Conservation (phyloP, 768 basidiomycete species). For the Russula compacta region DNA sequence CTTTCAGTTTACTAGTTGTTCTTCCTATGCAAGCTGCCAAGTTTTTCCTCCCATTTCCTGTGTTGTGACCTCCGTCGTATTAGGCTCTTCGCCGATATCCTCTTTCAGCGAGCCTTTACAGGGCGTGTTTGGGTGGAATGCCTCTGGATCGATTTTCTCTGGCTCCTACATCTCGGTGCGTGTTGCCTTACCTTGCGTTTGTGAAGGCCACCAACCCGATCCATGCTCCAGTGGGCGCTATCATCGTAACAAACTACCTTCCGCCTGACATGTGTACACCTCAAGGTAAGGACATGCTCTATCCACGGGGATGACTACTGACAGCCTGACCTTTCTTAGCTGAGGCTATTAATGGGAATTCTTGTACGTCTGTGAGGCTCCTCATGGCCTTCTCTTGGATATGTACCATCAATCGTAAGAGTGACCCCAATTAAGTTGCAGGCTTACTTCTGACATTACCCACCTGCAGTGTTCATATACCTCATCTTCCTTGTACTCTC, state of each 20-base stretch:
- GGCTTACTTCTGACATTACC: not conserved
- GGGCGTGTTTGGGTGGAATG: slow-evolving; percentile 18
- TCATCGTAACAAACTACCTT: slow-evolving; percentile 8
- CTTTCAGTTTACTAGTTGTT: slow-evolving; percentile 17
- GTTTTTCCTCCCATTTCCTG: not conserved
- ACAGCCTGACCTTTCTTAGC: not conserved
- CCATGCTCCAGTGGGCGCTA: slow-evolving; percentile 7
- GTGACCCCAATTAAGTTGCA: not conserved
- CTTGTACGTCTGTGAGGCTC: slow-evolving; percentile 15
- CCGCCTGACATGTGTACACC: slow-evolving; percentile 13
- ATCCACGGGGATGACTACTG: not conserved
- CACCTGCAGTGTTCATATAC: slow-evolving; percentile 10
- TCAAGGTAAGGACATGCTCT: slow-evolving; percentile 2
- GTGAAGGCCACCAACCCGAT: not conserved
- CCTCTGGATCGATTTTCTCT: slow-evolving; percentile 13
- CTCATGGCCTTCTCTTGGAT: slow-evolving; percentile 17
- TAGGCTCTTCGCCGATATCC: slow-evolving; percentile 13
- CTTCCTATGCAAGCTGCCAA: slow-evolving; percentile 5
- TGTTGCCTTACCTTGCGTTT: not conserved
- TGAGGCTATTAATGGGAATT: not conserved
- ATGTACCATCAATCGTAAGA: slow-evolving; percentile 16
- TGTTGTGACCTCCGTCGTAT: not conserved
- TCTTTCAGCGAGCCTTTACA: slow-evolving; percentile 1
- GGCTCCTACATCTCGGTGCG: slow-evolving; percentile 16
- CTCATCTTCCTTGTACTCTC: slow-evolving; percentile 8